Conservation (phyloP, 306 rosid species). For the Gastrolobium bilobum region DNA sequence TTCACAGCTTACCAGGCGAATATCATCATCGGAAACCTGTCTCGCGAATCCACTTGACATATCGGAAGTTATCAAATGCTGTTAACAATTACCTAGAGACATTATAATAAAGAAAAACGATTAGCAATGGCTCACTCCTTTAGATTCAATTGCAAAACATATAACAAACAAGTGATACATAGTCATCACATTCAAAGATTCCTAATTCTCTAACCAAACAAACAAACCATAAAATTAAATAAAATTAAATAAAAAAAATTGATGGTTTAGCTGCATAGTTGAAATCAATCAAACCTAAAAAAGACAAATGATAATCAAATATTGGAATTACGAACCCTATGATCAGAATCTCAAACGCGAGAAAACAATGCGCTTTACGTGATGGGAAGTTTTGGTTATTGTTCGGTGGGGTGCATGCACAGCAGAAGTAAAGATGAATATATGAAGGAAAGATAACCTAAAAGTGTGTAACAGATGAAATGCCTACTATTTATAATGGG, state of each 20-base stretch:
- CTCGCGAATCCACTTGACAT: conserved; percentile 86
- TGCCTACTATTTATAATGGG: too few relatives aligned
- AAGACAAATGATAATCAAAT: conserved; percentile 1
- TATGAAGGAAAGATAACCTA: too few relatives aligned
- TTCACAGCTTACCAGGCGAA: conserved; percentile 75
- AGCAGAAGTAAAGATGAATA: too few relatives aligned
- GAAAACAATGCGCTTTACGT: background rate
- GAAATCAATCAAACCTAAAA: conserved; percentile 32
- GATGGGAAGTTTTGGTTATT: too few relatives aligned
- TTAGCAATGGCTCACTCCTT: too few relatives aligned
- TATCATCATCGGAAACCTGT: conserved; percentile 84
- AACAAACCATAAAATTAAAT: background rate
- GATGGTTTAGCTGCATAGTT: background rate
- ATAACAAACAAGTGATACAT: background rate
- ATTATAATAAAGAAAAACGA: background rate
- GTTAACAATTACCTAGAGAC: conserved; percentile 37
- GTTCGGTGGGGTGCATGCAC: too few relatives aligned
- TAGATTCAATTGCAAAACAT: background rate
- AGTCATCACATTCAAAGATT: too few relatives aligned
- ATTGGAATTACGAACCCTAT: conserved; percentile 36
- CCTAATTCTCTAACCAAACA: background rate
- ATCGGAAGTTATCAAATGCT: conserved; percentile 37
- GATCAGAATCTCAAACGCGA: conserved; percentile 46
- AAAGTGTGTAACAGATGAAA: too few relatives aligned
- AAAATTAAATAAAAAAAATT: background rate